These are phyloP conservation scores for Urochloa ruziziensis DNA, from an alignment of 176 grass and related monocot genomes.

Conservation along the genomic window DNA sequence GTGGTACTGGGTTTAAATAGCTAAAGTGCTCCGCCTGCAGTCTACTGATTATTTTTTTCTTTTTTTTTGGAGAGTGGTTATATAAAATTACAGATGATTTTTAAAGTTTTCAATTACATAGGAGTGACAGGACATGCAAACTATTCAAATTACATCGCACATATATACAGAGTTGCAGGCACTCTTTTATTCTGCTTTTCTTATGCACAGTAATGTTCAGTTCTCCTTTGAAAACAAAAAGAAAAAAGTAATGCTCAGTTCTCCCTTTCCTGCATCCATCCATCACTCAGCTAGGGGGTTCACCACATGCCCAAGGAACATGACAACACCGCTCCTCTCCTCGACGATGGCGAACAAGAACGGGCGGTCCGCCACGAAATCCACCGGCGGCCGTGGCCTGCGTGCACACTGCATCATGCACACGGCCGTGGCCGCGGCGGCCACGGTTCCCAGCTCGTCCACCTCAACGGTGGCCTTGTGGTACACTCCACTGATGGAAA, in stretches of 20 bases:
- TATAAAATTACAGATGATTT: neutral
- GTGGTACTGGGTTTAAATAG: neutral
- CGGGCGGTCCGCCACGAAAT: slow-evolving; percentile 29
- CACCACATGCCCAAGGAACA: slow-evolving; percentile 29
- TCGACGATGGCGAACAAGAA: slow-evolving; percentile 32
- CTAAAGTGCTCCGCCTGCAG: no score
- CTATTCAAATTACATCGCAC: neutral
- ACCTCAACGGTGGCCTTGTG: slow-evolving; percentile 42
- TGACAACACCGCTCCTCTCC: neutral
- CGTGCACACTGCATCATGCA: rapidly evolving
- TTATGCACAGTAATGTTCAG: neutral
- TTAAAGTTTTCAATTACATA: neutral
- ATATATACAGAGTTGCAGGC: neutral
- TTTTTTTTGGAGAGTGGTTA: neutral
- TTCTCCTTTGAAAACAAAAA: no score
- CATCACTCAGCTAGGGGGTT: neutral
- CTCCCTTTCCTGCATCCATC: neutral
- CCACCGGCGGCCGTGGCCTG: neutral
- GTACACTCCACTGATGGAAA: neutral
- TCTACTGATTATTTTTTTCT: no score
- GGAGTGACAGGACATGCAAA: neutral
- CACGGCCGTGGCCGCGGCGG: slow-evolving; percentile 13
- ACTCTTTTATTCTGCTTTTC: neutral
- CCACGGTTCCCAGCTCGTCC: slow-evolving; percentile 39
- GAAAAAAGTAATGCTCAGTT: no score